A percentile compares a stretch with the other conserved stretches of the same genome.
Evolutionary conservation across 2,329 filamentous ascomycete species (phyloP).

Genomic region (Ophiostoma ips): DNA sequence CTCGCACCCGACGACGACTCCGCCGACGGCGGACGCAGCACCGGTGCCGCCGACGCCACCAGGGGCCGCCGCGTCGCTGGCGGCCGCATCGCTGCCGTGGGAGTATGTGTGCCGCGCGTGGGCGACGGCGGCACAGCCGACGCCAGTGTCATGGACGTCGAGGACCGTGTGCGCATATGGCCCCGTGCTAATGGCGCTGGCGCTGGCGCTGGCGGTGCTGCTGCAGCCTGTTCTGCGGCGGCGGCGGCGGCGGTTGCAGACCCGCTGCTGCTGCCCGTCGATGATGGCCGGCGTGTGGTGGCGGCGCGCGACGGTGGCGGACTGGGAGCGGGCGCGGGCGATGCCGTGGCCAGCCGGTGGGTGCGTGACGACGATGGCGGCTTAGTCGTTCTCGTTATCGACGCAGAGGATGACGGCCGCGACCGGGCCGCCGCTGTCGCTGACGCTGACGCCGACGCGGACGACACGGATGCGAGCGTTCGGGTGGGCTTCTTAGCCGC

Average conservation of each 20-base stretch:
- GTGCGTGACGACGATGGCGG: constrained; percentile 8
- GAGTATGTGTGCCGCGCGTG: too few relatives aligned
- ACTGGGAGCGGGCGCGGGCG: neutral
- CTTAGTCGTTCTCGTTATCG: neutral
- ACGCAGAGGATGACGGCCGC: neutral
- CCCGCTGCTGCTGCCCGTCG: constrained; percentile 4
- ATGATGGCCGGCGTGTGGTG: constrained; percentile 15
- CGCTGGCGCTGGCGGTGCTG: constrained; percentile 7
- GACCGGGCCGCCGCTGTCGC: too few relatives aligned
- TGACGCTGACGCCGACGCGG: too few relatives aligned
- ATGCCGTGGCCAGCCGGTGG: neutral
- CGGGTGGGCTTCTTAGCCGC: too few relatives aligned
- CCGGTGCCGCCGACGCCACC: constrained; percentile 24
- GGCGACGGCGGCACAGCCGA: too few relatives aligned
- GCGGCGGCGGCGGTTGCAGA: too few relatives aligned
- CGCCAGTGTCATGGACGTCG: too few relatives aligned
- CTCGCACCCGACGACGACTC: constrained; percentile 15
- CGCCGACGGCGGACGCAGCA: constrained; percentile 24
- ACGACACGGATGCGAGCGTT: too few relatives aligned
- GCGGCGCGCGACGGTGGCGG: neutral
- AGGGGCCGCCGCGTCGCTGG: too few relatives aligned
- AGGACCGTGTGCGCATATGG: too few relatives aligned
- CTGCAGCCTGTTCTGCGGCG: too few relatives aligned
- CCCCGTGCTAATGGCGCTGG: neutral
- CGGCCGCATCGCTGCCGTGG: too few relatives aligned